Conservation (phyloP, 176 grass and related monocot genomes). For the Puccinellia tenuiflora region DNA sequence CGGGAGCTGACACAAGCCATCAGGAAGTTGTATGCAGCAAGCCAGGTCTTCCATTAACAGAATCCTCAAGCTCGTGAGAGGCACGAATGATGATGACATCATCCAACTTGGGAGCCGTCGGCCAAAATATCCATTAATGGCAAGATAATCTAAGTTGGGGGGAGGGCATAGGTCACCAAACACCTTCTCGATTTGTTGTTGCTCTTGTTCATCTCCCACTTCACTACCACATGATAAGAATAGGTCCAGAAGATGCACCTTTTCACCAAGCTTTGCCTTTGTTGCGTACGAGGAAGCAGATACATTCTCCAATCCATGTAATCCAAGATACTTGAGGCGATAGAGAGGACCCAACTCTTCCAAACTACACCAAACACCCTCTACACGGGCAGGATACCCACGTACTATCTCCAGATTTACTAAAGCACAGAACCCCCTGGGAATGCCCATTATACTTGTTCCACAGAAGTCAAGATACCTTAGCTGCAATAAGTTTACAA, state of each 20-base stretch:
- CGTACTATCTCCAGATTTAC: not conserved
- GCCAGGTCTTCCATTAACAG: not conserved
- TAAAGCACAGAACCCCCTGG: not conserved
- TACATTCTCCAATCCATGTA: not conserved
- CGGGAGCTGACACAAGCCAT: constrained; percentile 6
- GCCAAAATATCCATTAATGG: not conserved
- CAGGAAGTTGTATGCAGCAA: not conserved
- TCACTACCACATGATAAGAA: not conserved
- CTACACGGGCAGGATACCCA: not conserved
- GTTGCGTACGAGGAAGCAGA: not conserved
- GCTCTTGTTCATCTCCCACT: not conserved
- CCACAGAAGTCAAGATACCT: not conserved
- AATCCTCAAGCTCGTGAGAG: not conserved
- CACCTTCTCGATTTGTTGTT: not conserved
- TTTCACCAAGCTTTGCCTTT: not conserved
- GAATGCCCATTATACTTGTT: not conserved
- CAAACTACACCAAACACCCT: not conserved
- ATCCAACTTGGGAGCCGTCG: not conserved
- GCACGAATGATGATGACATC: not conserved
- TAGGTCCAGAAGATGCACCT: not conserved
- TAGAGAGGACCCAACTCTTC: not conserved
- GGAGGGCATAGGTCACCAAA: constrained; percentile 23
- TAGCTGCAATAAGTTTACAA: not conserved
- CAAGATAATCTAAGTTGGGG: not conserved
- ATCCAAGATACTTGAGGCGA: not conserved